phyloP scores from a whole-genome alignment of 2,329 filamentous ascomycete genomes.

The Scedosporium minutisporum region DNA sequence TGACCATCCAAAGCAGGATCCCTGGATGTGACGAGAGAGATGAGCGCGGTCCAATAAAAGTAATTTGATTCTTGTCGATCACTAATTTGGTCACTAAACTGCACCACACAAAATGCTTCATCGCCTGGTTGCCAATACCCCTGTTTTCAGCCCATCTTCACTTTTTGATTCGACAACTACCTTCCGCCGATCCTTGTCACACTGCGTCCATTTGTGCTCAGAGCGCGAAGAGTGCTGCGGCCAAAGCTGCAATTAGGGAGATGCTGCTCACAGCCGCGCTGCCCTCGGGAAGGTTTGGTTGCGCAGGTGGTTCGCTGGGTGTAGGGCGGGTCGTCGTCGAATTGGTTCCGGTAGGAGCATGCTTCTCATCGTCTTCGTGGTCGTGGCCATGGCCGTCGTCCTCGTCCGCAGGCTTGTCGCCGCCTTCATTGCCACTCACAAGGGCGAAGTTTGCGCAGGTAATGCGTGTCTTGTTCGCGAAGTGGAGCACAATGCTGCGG shows the following conservation, averaged over 20 bases:
- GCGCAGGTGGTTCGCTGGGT: neutral
- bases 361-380: neutral
- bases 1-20: no score
- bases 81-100: no score
- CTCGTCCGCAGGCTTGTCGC: neutral
- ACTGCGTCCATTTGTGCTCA: neutral
- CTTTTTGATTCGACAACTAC: no score
- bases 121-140: no score
- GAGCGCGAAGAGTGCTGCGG: slow-evolving; percentile 2
- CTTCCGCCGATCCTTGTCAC: no score
- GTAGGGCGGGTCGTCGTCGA: neutral
- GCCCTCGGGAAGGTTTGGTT: neutral
- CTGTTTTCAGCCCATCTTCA: no score
- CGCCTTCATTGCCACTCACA: neutral
- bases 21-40: no score
- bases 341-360: neutral
- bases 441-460: slow-evolving; percentile 53
- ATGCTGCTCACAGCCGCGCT: slow-evolving; percentile 1
- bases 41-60: no score
- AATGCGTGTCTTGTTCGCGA: slow-evolving; percentile 52
- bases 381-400: neutral
- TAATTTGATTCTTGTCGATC: no score
- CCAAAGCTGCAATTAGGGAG: slow-evolving; percentile 2
- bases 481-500: slow-evolving; percentile 55
- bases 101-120: no score